Conservation (phyloP, 176 grass and related monocot genomes). For the Raddia distichophylla region DNA sequence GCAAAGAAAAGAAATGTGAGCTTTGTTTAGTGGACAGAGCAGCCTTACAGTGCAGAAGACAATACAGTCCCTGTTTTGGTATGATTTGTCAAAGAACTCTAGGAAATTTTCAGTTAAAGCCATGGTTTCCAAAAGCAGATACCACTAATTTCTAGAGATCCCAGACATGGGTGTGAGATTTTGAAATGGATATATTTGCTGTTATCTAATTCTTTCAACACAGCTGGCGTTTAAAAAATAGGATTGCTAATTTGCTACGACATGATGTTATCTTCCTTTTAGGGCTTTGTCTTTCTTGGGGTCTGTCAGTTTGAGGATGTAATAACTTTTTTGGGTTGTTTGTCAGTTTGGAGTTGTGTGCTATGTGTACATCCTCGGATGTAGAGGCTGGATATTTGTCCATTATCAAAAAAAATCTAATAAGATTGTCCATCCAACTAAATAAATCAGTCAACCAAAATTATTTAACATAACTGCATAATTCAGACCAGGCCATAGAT, state of each 20-base stretch:
- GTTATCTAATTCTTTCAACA: background rate
- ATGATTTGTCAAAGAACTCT: background rate
- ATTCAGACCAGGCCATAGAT: background rate
- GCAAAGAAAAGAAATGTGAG: constrained; percentile 9
- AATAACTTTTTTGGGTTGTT: no score
- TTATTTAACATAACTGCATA: background rate
- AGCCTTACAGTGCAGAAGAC: background rate
- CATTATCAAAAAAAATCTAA: background rate
- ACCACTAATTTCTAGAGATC: background rate
- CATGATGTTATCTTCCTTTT: no score
- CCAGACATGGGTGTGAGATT: background rate
- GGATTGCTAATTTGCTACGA: no score
- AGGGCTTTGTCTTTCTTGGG: no score
- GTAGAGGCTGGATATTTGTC: no score
- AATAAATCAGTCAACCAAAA: background rate
- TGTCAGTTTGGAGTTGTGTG: no score
- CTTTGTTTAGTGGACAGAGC: background rate
- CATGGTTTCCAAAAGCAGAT: background rate
- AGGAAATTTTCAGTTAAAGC: constrained; percentile 13
- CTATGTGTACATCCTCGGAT: no score
- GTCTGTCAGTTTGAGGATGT: no score
- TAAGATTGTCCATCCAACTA: constrained; percentile 6
- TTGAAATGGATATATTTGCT: background rate
- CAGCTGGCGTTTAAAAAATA: background rate
- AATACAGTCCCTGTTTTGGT: background rate